Base-by-base conservation (phyloP, 2,329 filamentous ascomycete genomes). In the Talaromyces verruculosus region DNA sequence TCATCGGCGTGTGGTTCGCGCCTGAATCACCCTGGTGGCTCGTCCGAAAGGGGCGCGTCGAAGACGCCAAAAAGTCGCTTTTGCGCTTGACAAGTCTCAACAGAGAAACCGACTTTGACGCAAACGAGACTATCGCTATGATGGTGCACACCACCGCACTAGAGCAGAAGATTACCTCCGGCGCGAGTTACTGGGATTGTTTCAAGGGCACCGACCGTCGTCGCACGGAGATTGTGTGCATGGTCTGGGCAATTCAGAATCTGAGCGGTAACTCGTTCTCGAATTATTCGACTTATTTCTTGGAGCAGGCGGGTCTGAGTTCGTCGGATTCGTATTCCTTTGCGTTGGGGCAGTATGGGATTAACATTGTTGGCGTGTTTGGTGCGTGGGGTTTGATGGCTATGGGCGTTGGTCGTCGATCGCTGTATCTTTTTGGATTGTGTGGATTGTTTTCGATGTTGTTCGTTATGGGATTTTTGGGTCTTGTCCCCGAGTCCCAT, bases 61-160 rank as follows among this genome's bases (percentile, higher is more conserved):
- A 81, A n/a, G 79, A 83, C 37, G 82, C 82, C 22, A 84, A 83
- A 70, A 76, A 75, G 59, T 68, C 78, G 5, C 70, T 80, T 30
- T 69, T 75, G 59, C 74, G 81, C 65, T 69, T 88, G 65, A 84
- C 85, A 3, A 79, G 78, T 71, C 59, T 76, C 15, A 72, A 76
- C 7, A 69, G 71, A 1, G 88, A 92, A 67, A 89, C 87, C 0
- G 85, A 89, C 67, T 93, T 95, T 71, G 87, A 96, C 72, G 86
- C 90, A 11, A 90, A 96, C 68, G 91, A 95, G 79, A 95, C 91
- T 0, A 84, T 96, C 60, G 89, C 91, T 72, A 96, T 96, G 91
- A 96, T 97, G 91, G 87, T 92, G 1, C 91, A 96, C 74, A 97
- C 92, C 0, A 93, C 91, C 0, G 89, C 90, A 0, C 81, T 96